phyloP scores from a whole-genome alignment of 1,139 yeast genomes.

The Waltiozyma solani region DNA sequence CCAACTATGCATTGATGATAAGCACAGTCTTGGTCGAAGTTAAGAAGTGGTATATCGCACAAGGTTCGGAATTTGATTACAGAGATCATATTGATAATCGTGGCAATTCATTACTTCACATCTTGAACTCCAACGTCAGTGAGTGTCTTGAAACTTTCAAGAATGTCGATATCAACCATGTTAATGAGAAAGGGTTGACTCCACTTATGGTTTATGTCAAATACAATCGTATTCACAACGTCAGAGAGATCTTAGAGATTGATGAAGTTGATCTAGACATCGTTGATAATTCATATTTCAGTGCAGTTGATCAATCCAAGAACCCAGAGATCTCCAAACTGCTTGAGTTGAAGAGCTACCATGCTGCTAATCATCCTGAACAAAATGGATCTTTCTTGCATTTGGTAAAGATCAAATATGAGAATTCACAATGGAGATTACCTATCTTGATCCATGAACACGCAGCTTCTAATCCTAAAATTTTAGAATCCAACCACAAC shows the following conservation, averaged over 20 bases:
- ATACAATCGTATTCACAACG: constrained; percentile 55
- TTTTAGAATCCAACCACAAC: background rate
- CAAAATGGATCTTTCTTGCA: background rate
- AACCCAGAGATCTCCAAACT: constrained; percentile 34
- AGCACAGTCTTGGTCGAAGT: constrained; percentile 36
- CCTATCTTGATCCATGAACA: background rate
- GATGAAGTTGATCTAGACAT: constrained; percentile 32
- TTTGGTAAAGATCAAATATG: background rate
- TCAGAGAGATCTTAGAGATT: constrained; percentile 37
- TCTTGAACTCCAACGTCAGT: constrained; percentile 38
- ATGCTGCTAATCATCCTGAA: background rate
- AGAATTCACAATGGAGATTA: background rate
- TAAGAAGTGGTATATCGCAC: constrained; percentile 28
- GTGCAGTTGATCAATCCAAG: constrained; percentile 43
- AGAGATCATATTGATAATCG: constrained; percentile 57
- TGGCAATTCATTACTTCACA: constrained; percentile 73
- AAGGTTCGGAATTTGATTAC: constrained; percentile 28
- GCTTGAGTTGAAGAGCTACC: background rate
- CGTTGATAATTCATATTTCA: constrained; percentile 33
- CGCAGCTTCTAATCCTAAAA: no score
- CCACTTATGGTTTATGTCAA: constrained; percentile 68
- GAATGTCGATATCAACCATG: constrained; percentile 48
- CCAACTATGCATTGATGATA: constrained; percentile 44
- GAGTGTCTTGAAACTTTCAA: constrained; percentile 28
- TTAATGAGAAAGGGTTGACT: constrained; percentile 49